These are phyloP conservation scores for Ganoderma lucidum DNA, from an alignment of 1,284 basidiomycete genomes.

Conservation along the genomic window DNA sequence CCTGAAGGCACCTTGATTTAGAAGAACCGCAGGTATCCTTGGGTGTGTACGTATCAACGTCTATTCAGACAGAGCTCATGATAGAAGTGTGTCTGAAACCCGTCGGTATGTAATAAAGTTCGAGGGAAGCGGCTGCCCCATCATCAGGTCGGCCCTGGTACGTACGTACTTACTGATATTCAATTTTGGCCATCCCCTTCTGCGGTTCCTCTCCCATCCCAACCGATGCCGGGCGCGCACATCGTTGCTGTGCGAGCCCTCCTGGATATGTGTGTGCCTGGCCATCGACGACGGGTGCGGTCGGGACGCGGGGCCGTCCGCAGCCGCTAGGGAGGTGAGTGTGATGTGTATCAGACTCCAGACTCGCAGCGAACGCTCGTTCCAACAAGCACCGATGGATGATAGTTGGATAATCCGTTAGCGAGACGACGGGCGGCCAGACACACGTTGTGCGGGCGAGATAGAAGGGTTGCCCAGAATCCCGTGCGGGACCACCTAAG, in stretches of 20 bases:
- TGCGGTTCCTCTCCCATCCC: background rate
- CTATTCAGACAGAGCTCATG: background rate
- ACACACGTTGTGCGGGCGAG: conserved; percentile 1
- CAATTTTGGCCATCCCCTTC: conserved; percentile 3
- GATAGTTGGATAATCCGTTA: background rate
- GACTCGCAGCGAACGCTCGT: background rate
- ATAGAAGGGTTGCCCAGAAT: background rate
- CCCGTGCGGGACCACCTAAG: background rate
- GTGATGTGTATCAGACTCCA: background rate
- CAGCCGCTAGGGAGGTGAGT: background rate
- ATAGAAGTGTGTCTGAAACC: background rate
- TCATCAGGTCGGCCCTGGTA: background rate
- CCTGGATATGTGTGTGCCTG: background rate
- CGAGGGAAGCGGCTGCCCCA: background rate
- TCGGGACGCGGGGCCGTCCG: background rate
- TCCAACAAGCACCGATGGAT: background rate
- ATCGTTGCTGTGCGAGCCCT: conserved; percentile 9
- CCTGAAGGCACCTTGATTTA: background rate
- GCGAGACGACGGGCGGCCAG: background rate
- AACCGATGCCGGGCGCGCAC: conserved; percentile 1
- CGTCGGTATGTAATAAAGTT: background rate
- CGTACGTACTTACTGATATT: conserved; percentile 2
- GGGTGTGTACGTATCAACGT: background rate
- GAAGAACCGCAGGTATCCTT: background rate
- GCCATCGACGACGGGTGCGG: background rate